Conservation (phyloP, 306 rosid species). For the Cicer judaicum region DNA sequence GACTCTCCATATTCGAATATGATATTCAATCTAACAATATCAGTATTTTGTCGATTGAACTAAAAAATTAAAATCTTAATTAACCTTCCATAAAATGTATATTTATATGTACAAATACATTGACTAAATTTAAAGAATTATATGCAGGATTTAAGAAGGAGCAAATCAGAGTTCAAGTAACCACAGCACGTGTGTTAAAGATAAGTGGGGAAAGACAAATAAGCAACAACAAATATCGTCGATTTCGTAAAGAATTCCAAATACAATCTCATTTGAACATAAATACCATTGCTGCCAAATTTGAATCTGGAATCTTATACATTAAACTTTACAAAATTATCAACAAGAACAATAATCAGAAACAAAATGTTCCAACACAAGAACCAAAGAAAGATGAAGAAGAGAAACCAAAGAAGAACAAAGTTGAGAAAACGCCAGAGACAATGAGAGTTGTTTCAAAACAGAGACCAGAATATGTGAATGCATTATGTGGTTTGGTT, state of each 20-base stretch:
- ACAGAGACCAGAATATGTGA: slow-evolving; percentile 34
- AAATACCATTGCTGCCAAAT: slow-evolving; percentile 36
- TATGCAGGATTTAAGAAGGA: slow-evolving; percentile 63
- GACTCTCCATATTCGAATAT: no score
- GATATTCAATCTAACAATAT: no score
- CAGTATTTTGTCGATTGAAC: no score
- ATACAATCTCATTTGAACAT: slow-evolving; percentile 3
- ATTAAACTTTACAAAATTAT: slow-evolving; percentile 39
- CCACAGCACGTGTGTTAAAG: slow-evolving; percentile 43
- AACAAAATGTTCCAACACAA: slow-evolving; percentile 6
- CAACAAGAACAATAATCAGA: background rate
- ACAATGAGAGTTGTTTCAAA: slow-evolving; percentile 4
- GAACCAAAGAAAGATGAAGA: slow-evolving; percentile 7
- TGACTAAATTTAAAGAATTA: no score
- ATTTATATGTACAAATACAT: no score
- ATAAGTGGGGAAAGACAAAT: slow-evolving; percentile 55
- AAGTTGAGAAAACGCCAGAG: background rate
- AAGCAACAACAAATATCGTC: slow-evolving; percentile 28
- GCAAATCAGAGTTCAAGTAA: slow-evolving; percentile 55
- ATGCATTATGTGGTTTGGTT: slow-evolving; percentile 27
- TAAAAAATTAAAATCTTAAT: no score
- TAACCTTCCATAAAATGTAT: no score
- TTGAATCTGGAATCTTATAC: slow-evolving; percentile 45
- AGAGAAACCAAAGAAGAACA: background rate
- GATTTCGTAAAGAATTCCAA: slow-evolving; percentile 12